Evolutionary conservation across 345 rosid genomes (phyloP).

Genomic region (Sonneratia caseolaris): DNA sequence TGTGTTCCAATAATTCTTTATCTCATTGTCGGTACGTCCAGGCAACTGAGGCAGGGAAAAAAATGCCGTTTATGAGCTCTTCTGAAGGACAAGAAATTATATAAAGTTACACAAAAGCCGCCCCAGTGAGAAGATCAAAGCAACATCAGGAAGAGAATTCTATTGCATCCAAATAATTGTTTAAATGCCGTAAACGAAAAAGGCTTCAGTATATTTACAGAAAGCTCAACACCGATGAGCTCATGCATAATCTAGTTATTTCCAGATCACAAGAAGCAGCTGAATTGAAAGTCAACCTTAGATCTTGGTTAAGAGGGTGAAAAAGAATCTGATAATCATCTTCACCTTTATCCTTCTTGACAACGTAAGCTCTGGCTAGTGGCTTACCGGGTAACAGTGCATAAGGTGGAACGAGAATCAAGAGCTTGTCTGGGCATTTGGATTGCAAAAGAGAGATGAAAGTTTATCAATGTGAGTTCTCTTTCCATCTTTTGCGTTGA

Average conservation of each 20-base stretch:
- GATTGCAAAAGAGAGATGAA: neutral
- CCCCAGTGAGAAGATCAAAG: neutral
- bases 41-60: slow-evolving; percentile 33
- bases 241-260: neutral
- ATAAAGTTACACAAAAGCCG: neutral
- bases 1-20: slow-evolving; percentile 68
- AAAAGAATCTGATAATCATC: neutral
- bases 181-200: neutral
- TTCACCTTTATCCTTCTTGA: too few species aligned
- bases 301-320: neutral
- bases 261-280: neutral
- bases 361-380: too few species aligned
- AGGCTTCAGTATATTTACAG: too few species aligned
- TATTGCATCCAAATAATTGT: neutral
- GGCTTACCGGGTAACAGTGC: neutral
- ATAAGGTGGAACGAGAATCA: neutral
- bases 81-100: too few species aligned
- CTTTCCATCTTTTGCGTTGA: neutral
- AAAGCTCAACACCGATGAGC: neutral
- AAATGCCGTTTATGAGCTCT: neutral
- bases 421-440: neutral
- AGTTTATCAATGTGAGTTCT: neutral
- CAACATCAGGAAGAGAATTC: neutral
- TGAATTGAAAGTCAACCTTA: neutral
- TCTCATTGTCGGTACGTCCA: slow-evolving; percentile 71